Percentiles rank a stretch among this genome's conserved stretches.
phyloP scores from a whole-genome alignment of 768 basidiomycete genomes.

The Russula olivacea region DNA sequence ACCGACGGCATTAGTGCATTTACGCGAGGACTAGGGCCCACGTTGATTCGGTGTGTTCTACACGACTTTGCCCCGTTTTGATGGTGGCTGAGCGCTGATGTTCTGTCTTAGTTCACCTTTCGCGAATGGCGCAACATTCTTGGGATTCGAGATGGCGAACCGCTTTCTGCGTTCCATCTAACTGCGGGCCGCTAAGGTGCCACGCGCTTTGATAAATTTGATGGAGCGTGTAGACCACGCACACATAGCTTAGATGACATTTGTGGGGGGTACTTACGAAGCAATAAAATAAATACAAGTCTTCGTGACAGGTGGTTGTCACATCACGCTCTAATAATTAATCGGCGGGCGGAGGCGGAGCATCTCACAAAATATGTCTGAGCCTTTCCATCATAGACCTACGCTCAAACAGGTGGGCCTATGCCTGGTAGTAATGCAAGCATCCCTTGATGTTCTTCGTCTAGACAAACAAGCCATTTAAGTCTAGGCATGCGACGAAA shows the following conservation, averaged over 20 bases:
- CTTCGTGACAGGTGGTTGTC: slow-evolving; percentile 6
- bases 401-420: slow-evolving; percentile 74
- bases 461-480: slow-evolving; percentile 88
- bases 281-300: neutral
- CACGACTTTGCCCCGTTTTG: slow-evolving; percentile 10
- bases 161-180: slow-evolving; percentile 46
- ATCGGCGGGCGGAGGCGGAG: too few species aligned
- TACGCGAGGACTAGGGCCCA: slow-evolving; percentile 86
- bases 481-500: slow-evolving; percentile 87
- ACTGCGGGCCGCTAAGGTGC: neutral
- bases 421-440: neutral
- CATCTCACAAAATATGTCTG: slow-evolving; percentile 32
- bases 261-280: neutral
- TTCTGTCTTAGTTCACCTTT: slow-evolving; percentile 68
- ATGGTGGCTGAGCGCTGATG: slow-evolving; percentile 9
- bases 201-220: neutral
- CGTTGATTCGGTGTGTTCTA: slow-evolving; percentile 73
- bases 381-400: slow-evolving; percentile 60
- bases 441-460: slow-evolving; percentile 4
- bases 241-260: neutral
- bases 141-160: slow-evolving; percentile 91
- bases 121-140: slow-evolving; percentile 94
- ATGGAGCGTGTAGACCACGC: slow-evolving; percentile 9
- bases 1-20: slow-evolving; percentile 83
- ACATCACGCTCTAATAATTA: slow-evolving; percentile 9